A percentile compares a stretch with the other conserved stretches of the same genome.
Conservation (phyloP, 805 yeast genomes). For the Candida morakotiae region DNA sequence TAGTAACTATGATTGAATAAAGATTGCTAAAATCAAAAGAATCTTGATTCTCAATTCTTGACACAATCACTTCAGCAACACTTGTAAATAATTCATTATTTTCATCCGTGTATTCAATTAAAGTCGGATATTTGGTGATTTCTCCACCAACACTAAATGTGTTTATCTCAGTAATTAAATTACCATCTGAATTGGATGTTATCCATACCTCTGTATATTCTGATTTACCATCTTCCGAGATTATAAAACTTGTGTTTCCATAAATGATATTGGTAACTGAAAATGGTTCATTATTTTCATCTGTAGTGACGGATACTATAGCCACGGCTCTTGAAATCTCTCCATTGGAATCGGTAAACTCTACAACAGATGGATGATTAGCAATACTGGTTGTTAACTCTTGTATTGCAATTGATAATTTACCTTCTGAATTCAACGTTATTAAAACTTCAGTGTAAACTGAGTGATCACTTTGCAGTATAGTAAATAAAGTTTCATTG, state of each 20-base stretch:
- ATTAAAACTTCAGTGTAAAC: neutral
- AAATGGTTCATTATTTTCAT: neutral
- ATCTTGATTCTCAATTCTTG: neutral
- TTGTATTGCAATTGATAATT: constrained; percentile 10
- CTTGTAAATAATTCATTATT: neutral
- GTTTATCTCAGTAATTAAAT: neutral
- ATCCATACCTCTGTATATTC: neutral
- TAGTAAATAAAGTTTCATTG: neutral
- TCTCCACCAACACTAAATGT: neutral
- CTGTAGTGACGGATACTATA: neutral
- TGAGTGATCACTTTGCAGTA: neutral
- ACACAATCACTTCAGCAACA: neutral
- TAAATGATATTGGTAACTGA: neutral
- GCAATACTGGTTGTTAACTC: too few species aligned
- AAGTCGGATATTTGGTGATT: neutral
- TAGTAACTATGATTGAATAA: constrained; percentile 1
- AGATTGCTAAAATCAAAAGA: neutral
- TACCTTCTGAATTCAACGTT: neutral
- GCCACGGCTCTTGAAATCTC: neutral
- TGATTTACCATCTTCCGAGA: neutral
- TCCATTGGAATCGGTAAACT: constrained; percentile 11
- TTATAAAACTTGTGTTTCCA: neutral
- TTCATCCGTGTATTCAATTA: neutral
- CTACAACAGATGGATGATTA: constrained; percentile 7
- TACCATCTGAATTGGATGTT: neutral